phyloP scores from a whole-genome alignment of 2,329 filamentous ascomycete genomes.

The Pseudofabraea citricarpa region DNA sequence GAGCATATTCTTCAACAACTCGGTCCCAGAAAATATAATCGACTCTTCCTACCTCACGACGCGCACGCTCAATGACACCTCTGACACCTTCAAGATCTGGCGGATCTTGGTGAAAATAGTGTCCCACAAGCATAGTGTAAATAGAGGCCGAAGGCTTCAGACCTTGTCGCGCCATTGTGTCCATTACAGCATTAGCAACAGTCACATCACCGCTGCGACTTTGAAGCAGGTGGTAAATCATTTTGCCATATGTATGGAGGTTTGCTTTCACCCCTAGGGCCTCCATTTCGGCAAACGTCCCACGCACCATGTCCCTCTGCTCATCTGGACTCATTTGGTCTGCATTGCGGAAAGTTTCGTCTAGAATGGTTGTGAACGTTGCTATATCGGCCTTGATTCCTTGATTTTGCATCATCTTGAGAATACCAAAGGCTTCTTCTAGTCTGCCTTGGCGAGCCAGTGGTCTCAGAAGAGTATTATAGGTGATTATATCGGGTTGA shows the following conservation, averaged over 20 bases:
- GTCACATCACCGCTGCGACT: slow-evolving; percentile 26
- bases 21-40: slow-evolving; percentile 65
- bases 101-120: slow-evolving; percentile 56
- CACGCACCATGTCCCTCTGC: slow-evolving; percentile 46
- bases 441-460: slow-evolving; percentile 45
- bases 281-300: slow-evolving; percentile 54
- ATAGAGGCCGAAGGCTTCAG: slow-evolving; percentile 58
- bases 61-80: slow-evolving; percentile 48
- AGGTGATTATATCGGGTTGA: slow-evolving; percentile 43
- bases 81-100: slow-evolving; percentile 58
- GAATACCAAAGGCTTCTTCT: slow-evolving; percentile 45
- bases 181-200: slow-evolving; percentile 56
- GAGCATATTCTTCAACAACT: slow-evolving; percentile 62
- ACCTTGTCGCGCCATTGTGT: slow-evolving; percentile 52
- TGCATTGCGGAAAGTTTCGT: slow-evolving; percentile 46
- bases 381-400: slow-evolving; percentile 56
- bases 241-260: slow-evolving; percentile 60
- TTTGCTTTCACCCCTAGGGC: slow-evolving; percentile 53
- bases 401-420: slow-evolving; percentile 53
- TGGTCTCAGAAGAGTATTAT: slow-evolving; percentile 64
- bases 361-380: slow-evolving; percentile 71
- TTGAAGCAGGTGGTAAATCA: slow-evolving; percentile 59
- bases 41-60: slow-evolving; percentile 27
- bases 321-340: slow-evolving; percentile 36
- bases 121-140: slow-evolving; percentile 68